Evolutionary conservation across 2,329 filamentous ascomycete genomes (phyloP).

Genomic region (Ilyonectria robusta): DNA sequence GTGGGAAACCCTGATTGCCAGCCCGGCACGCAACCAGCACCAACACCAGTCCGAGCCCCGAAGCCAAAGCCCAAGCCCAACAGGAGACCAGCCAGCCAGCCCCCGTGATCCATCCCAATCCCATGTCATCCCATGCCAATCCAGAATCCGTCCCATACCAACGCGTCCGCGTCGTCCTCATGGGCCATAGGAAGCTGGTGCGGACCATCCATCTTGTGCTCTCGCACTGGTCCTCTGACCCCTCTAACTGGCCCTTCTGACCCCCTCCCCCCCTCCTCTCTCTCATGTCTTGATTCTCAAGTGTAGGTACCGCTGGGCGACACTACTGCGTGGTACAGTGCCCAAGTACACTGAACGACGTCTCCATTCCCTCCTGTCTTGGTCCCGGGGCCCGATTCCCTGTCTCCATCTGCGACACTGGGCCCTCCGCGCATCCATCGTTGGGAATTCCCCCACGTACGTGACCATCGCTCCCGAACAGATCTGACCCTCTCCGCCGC

Average conservation of each 20-base stretch:
- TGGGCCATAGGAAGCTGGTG: constrained; percentile 32
- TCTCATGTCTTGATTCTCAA: background rate
- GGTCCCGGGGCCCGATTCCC: constrained; percentile 6
- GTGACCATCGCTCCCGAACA: constrained; percentile 21
- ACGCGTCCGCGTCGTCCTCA: constrained; percentile 38
- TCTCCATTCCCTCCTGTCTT: constrained; percentile 19
- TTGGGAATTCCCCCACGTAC: constrained; percentile 38
- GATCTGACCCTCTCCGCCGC: constrained; percentile 14
- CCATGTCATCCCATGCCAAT: constrained; percentile 31
- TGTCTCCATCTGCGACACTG: constrained; percentile 26
- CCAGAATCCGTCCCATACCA: constrained; percentile 23
- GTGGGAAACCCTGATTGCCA: constrained; percentile 15
- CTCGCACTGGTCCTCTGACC: constrained; percentile 36
- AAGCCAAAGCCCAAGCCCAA: constrained; percentile 28
- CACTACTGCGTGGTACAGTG: background rate
- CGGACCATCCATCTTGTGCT: constrained; percentile 25
- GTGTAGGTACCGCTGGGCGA: background rate
- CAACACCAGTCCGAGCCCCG: constrained; percentile 31
- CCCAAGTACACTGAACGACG: background rate
- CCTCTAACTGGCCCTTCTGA: constrained; percentile 39
- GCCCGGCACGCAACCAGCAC: constrained; percentile 20
- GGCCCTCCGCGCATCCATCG: constrained; percentile 26
- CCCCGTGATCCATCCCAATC: background rate
- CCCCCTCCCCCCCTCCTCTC: constrained; percentile 28
- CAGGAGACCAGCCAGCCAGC: background rate